Percentiles rank a stretch among this genome's conserved stretches.
phyloP scores from a whole-genome alignment of 1,284 basidiomycete species.

The Ganoderma lucidum region DNA sequence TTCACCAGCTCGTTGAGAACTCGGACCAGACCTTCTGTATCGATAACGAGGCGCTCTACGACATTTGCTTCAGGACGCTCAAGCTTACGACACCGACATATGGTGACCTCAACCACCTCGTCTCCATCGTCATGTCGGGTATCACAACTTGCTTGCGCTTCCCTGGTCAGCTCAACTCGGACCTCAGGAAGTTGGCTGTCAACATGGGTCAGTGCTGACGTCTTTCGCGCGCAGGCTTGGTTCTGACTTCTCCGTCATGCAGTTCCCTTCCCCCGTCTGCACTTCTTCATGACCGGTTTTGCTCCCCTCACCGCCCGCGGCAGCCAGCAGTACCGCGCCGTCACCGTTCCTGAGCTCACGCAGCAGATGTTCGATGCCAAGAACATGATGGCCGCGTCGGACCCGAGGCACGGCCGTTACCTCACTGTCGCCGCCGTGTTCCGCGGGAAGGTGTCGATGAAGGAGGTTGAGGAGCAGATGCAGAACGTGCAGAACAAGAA shows the following conservation, averaged over 20 bases:
- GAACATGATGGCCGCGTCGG: slow-evolving; percentile 99
- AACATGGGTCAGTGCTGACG: slow-evolving; percentile 84
- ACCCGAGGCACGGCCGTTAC: slow-evolving; percentile 95
- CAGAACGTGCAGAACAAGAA: slow-evolving; percentile 98
- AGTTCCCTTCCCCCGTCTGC: slow-evolving; percentile 98
- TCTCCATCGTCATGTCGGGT: slow-evolving; percentile 98
- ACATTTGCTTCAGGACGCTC: slow-evolving; percentile 97
- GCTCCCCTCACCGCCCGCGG: slow-evolving; percentile 95
- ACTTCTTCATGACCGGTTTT: slow-evolving; percentile 99
- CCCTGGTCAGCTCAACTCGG: slow-evolving; percentile 99
- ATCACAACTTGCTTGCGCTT: slow-evolving; percentile 96
- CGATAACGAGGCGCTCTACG: slow-evolving; percentile 98
- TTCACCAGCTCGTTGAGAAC: slow-evolving; percentile 97
- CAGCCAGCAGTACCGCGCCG: slow-evolving; percentile 93
- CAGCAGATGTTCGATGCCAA: slow-evolving; percentile 99
- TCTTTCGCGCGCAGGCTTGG: not conserved
- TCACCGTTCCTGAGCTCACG: slow-evolving; percentile 95
- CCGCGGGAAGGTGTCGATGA: slow-evolving; percentile 99
- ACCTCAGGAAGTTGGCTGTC: slow-evolving; percentile 95
- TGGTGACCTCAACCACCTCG: slow-evolving; percentile 96
- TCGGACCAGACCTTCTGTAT: slow-evolving; percentile 97
- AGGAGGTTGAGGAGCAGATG: slow-evolving; percentile 99
- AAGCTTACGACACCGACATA: slow-evolving; percentile 95
- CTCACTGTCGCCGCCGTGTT: slow-evolving; percentile 96
- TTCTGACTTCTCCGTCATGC: slow-evolving; percentile 8